Evolutionary conservation across 768 basidiomycete genomes (phyloP).

Genomic region (Naematelia encephala): DNA sequence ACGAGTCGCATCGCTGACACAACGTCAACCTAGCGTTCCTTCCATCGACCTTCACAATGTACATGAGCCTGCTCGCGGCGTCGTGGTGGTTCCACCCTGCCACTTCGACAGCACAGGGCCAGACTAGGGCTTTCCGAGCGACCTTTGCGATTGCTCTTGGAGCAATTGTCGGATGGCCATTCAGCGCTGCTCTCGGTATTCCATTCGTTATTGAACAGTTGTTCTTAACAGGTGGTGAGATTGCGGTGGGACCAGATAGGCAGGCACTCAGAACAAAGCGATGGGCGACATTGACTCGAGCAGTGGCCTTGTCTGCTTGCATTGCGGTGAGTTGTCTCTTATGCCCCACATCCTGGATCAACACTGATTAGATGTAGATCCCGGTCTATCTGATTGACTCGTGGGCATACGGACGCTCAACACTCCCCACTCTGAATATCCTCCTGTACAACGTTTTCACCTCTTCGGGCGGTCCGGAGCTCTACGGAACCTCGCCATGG

Average conservation of each 20-base stretch:
- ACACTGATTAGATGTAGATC: constrained; percentile 62
- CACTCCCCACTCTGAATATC: constrained; percentile 88
- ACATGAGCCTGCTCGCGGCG: constrained; percentile 73
- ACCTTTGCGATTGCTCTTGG: constrained; percentile 73
- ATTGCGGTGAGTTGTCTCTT: constrained; percentile 29
- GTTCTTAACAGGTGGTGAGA: constrained; percentile 69
- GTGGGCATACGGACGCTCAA: constrained; percentile 73
- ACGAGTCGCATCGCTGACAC: not conserved
- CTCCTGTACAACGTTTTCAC: constrained; percentile 78
- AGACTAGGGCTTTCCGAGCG: constrained; percentile 61
- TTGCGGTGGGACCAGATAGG: constrained; percentile 30
- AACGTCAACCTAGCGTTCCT: constrained; percentile 65
- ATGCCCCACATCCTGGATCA: not conserved
- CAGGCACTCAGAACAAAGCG: constrained; percentile 21
- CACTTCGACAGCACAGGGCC: constrained; percentile 55
- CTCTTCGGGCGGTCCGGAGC: constrained; percentile 66
- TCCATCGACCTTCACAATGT: constrained; percentile 94
- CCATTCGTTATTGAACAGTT: constrained; percentile 91
- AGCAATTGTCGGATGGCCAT: constrained; percentile 94
- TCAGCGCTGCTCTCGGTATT: constrained; percentile 77
- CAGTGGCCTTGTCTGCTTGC: constrained; percentile 19
- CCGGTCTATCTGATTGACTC: constrained; percentile 82
- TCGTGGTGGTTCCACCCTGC: constrained; percentile 57
- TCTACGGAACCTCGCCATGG: constrained; percentile 89
- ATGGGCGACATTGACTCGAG: constrained; percentile 31